A percentile compares a stretch with the other conserved stretches of the same genome.
Evolutionary conservation across 73 alveolate genomes (phyloP).

Genomic region (Effrenium voratum): DNA sequence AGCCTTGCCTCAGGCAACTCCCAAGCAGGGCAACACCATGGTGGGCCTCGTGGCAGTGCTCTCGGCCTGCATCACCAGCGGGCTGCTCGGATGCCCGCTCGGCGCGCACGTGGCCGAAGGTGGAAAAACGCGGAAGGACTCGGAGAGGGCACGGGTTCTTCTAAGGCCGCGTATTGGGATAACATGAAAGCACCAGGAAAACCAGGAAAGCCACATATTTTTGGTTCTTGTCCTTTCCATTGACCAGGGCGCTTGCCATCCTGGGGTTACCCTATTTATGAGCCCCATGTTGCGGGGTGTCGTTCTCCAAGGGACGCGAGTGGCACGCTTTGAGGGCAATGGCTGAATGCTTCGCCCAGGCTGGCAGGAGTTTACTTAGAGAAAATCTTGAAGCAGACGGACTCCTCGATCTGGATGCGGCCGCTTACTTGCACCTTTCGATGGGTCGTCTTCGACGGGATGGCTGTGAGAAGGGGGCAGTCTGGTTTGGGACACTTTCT

Average conservation of each 20-base stretch:
- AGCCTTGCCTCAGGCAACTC: no score
- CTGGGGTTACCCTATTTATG: no score
- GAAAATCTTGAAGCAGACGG: conserved; percentile 83
- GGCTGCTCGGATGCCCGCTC: not conserved
- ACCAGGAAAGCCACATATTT: no score
- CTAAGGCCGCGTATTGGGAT: no score
- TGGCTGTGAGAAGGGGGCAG: not conserved
- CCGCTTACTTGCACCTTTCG: not conserved
- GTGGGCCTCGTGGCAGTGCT: conserved; percentile 91
- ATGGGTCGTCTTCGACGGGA: not conserved
- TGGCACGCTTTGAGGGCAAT: not conserved
- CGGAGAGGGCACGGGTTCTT: no score
- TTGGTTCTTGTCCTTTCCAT: no score
- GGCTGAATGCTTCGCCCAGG: not conserved
- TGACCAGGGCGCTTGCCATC: no score
- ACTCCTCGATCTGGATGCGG: conserved; percentile 94
- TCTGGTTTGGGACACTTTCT: not conserved
- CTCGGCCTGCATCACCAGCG: conserved; percentile 85
- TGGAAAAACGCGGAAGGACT: no score
- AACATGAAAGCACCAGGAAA: no score
- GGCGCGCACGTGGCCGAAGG: no score
- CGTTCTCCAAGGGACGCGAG: not conserved
- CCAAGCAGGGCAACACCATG: conserved; percentile 43
- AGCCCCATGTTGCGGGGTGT: no score
- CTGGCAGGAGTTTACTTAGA: conserved; percentile 90